phyloP scores from a whole-genome alignment of 1,284 basidiomycete genomes.

The Heimioporus retisporus region DNA sequence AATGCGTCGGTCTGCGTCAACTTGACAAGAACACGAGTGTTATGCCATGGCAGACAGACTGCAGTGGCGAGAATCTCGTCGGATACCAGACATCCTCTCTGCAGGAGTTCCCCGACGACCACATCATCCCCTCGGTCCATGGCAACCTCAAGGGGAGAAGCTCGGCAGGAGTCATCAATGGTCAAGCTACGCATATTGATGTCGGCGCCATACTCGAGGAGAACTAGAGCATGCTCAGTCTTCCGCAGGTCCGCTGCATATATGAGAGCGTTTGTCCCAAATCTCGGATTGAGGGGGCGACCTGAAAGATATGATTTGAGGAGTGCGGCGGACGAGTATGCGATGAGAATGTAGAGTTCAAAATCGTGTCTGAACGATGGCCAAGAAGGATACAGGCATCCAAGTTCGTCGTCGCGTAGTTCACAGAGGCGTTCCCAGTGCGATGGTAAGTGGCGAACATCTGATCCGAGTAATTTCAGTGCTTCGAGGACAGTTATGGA shows the following conservation, averaged over 20 bases:
- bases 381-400: conserved; percentile 13
- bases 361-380: conserved; percentile 1
- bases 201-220: neutral
- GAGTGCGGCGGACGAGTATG: neutral
- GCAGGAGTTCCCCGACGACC: conserved; percentile 2
- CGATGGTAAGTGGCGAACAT: conserved; percentile 7
- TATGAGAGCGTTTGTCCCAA: conserved; percentile 9
- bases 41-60: conserved; percentile 9
- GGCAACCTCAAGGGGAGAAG: conserved; percentile 10
- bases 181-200: neutral
- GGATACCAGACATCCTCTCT: neutral
- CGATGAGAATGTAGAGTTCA: conserved; percentile 8
- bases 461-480: neutral
- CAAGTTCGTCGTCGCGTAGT: conserved; percentile 1
- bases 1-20: neutral
- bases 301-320: conserved; percentile 2
- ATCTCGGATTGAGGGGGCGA: neutral
- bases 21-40: neutral
- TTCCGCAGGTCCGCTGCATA: conserved; percentile 7
- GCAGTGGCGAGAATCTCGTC: neutral
- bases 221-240: neutral
- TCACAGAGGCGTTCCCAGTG: conserved; percentile 12
- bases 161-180: neutral
- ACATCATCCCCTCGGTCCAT: neutral
- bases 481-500: neutral